A percentile compares a stretch with the other conserved stretches of the same genome.
These are phyloP conservation scores for Beta vulgaris DNA, from an alignment of 148 eudicot genomes.

Conservation along the genomic window DNA sequence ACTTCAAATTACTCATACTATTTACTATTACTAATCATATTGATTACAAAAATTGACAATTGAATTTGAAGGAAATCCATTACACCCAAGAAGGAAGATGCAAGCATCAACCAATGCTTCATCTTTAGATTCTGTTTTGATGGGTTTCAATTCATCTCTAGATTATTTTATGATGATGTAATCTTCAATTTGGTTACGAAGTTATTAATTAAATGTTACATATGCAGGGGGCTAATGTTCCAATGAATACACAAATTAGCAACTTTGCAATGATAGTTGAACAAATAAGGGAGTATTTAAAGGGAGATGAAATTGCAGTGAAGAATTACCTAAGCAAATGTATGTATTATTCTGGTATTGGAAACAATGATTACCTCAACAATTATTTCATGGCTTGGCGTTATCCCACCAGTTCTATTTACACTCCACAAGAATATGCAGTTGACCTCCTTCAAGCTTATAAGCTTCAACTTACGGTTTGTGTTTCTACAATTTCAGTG, in stretches of 20 bases:
- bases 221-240: slow-evolving; percentile 47
- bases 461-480: slow-evolving; percentile 51
- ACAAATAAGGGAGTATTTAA: slow-evolving; percentile 39
- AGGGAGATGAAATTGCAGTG: slow-evolving; percentile 35
- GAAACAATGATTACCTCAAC: slow-evolving; percentile 82
- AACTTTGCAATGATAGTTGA: slow-evolving; percentile 47
- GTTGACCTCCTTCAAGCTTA: slow-evolving; percentile 51
- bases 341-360: slow-evolving; percentile 53
- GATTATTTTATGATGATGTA: no score
- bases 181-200: no score
- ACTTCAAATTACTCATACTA: no score
- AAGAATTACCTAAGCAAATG: slow-evolving; percentile 47
- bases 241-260: slow-evolving; percentile 58
- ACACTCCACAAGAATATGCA: slow-evolving; percentile 44
- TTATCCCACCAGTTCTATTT: slow-evolving; percentile 31
- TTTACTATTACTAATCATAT: no score
- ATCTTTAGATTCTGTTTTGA: no score
- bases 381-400: slow-evolving; percentile 54
- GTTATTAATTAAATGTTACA: background rate
- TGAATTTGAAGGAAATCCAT: no score
- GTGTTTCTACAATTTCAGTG: background rate
- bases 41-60: no score
- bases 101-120: no score
- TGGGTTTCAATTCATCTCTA: no score
- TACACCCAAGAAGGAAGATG: no score